These are phyloP conservation scores for Oenanthe javanica DNA, from an alignment of 140 eudicot species.

Conservation along the genomic window DNA sequence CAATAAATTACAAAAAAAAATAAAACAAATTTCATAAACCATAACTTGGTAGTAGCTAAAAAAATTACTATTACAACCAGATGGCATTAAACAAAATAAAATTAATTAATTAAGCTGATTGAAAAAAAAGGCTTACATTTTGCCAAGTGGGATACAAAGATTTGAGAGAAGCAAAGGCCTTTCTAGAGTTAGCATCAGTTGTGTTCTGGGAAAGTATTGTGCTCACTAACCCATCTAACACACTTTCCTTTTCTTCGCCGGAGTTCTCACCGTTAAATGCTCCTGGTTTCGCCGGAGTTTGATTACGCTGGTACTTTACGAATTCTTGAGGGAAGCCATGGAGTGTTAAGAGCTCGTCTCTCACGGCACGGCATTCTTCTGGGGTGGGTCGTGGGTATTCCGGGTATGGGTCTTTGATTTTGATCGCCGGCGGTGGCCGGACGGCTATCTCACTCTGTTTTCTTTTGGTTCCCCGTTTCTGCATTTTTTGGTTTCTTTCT, in stretches of 20 bases:
- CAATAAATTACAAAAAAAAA: neutral
- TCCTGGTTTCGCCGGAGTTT: conserved; percentile 24
- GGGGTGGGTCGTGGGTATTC: conserved; percentile 46
- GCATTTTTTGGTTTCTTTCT: conserved; percentile 12
- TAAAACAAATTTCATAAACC: too few relatives aligned
- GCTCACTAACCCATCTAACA: conserved; percentile 79
- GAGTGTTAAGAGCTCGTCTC: conserved; percentile 68
- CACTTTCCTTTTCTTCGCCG: conserved; percentile 37
- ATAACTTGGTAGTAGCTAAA: neutral
- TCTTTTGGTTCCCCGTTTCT: conserved; percentile 33
- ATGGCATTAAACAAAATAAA: neutral
- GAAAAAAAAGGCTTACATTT: conserved; percentile 25
- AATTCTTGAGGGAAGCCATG: conserved; percentile 78
- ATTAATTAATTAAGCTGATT: neutral
- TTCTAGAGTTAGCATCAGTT: conserved; percentile 67
- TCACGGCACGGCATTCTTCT: conserved; percentile 63
- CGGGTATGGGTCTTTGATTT: conserved; percentile 50
- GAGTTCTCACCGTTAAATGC: conserved; percentile 6
- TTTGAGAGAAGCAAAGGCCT: conserved; percentile 69
- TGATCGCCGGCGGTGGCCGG: conserved; percentile 29
- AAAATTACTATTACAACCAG: neutral
- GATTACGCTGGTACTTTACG: conserved; percentile 46
- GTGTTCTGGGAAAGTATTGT: conserved; percentile 80
- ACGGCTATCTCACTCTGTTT: conserved; percentile 28
- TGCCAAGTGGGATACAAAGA: conserved; percentile 77